phyloP scores from a whole-genome alignment of 495 filamentous ascomycete genomes.

The Aspergillus saccharolyticus region DNA sequence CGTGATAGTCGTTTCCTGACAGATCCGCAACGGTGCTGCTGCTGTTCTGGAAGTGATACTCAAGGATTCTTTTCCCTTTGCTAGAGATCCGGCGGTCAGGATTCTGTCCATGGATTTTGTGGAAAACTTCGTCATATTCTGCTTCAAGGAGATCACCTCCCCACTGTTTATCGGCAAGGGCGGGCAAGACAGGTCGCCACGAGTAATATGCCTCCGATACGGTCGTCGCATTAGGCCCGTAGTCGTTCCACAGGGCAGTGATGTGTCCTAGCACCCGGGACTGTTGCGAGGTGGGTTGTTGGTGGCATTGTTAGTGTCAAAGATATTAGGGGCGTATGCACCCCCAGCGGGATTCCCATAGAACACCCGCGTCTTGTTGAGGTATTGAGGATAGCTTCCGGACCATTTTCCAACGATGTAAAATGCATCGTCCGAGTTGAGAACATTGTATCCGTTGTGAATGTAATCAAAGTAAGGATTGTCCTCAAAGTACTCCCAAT shows the following conservation, averaged over 20 bases:
- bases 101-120: conserved; percentile 40
- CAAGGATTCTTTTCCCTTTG: conserved; percentile 34
- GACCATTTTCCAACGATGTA: conserved; percentile 48
- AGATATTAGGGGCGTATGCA: conserved; percentile 40
- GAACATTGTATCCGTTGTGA: conserved; percentile 44
- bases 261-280: conserved; percentile 40
- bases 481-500: conserved; percentile 45
- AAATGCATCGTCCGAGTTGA: conserved; percentile 48
- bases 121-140: conserved; percentile 36
- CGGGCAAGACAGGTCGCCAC: conserved; percentile 43
- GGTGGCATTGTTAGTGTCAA: conserved; percentile 37
- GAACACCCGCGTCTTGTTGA: conserved; percentile 41
- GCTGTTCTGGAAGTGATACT: conserved; percentile 27
- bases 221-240: conserved; percentile 42
- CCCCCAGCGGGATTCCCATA: conserved; percentile 33
- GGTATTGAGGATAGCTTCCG: conserved; percentile 35
- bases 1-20: conserved; percentile 45
- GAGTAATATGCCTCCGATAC: conserved; percentile 46
- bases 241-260: conserved; percentile 49
- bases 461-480: conserved; percentile 46
- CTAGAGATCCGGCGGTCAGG: conserved; percentile 40
- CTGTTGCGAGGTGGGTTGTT: conserved; percentile 41
- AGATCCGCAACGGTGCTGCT: conserved; percentile 23
- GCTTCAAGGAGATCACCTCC: conserved; percentile 38
- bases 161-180: conserved; percentile 53